phyloP scores from a whole-genome alignment of 2,329 filamentous ascomycete species.

The Diaporthe eres region DNA sequence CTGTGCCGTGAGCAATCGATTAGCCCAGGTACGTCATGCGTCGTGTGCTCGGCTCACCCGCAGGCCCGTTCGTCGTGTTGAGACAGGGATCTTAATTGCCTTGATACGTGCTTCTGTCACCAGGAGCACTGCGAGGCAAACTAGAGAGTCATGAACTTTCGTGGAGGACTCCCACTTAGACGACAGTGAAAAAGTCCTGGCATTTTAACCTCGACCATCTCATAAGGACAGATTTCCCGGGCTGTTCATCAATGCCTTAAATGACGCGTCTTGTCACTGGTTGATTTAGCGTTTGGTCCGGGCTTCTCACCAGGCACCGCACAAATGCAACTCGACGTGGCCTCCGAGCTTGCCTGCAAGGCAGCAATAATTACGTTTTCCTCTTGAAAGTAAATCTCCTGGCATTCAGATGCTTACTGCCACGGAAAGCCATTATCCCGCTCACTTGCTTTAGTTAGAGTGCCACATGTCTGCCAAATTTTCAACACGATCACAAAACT shows the following conservation, averaged over 20 bases:
- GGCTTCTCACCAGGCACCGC: not conserved
- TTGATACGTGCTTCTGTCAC: slow-evolving; percentile 6
- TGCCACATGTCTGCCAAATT: not conserved
- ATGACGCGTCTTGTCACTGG: not conserved
- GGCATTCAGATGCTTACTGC: too few species aligned
- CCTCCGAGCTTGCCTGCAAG: not conserved
- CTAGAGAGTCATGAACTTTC: not conserved
- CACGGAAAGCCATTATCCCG: not conserved
- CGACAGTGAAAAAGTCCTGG: not conserved
- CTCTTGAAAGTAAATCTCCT: not conserved
- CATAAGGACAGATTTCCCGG: not conserved
- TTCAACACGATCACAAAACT: not conserved
- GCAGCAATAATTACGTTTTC: not conserved
- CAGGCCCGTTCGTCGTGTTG: not conserved
- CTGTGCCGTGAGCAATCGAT: slow-evolving; percentile 25
- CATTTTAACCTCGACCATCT: not conserved
- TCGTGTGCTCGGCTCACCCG: slow-evolving; percentile 19
- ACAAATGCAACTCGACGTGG: not conserved
- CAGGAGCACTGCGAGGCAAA: not conserved
- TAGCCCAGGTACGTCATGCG: slow-evolving; percentile 26
- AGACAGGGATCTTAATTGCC: slow-evolving; percentile 28
- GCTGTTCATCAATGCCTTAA: not conserved
- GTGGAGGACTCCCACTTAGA: not conserved
- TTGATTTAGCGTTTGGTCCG: not conserved
- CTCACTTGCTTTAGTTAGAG: too few species aligned